Conservation (phyloP, 306 rosid species). For the Begonia fuchsioides region DNA sequence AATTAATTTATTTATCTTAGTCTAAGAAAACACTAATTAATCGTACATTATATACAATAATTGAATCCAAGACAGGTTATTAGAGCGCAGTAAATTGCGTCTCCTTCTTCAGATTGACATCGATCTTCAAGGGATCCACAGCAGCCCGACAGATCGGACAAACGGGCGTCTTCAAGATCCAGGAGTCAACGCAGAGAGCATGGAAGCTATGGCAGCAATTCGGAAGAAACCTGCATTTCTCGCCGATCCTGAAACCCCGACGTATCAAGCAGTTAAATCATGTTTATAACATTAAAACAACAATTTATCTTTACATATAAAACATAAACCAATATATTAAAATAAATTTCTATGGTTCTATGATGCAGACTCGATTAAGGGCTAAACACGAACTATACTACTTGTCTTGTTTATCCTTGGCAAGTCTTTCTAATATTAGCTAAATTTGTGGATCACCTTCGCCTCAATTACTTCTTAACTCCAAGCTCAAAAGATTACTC, state of each 20-base stretch:
- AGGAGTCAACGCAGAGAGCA: constrained; percentile 27
- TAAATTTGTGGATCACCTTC: too few species aligned
- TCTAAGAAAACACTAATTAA: neutral
- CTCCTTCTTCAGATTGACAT: constrained; percentile 11
- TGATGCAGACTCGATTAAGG: too few species aligned
- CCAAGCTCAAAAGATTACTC: too few species aligned
- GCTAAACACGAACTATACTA: too few species aligned
- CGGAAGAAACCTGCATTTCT: constrained; percentile 32
- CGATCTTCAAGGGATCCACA: constrained; percentile 11
- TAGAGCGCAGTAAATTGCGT: constrained; percentile 2
- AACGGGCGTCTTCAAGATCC: constrained; percentile 29
- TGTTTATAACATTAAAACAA: too few species aligned
- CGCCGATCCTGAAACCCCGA: constrained; percentile 28
- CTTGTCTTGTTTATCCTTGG: too few species aligned
- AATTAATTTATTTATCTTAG: neutral
- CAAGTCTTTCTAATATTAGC: too few species aligned
- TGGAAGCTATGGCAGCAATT: constrained; percentile 35
- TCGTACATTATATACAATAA: neutral
- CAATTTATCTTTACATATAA: too few species aligned
- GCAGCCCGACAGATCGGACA: constrained; percentile 35
- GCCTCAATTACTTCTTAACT: too few species aligned
- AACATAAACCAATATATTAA: too few species aligned
- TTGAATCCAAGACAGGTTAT: neutral
- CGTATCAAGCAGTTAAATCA: too few species aligned
- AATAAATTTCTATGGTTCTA: too few species aligned